phyloP scores from a whole-genome alignment of 495 filamentous ascomycete genomes.

The Penicillium bovifimosum region DNA sequence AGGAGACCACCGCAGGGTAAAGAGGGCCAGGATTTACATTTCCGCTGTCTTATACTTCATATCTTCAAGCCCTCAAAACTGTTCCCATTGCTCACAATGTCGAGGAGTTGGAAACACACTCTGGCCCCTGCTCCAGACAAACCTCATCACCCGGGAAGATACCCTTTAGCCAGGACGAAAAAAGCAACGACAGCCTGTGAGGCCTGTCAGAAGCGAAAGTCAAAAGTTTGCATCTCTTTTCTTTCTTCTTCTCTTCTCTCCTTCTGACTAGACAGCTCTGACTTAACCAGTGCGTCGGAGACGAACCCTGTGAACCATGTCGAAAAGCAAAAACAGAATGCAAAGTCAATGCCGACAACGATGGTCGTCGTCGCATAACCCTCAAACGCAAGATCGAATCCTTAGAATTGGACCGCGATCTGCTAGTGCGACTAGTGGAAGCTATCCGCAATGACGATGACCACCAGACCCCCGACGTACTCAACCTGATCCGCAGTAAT shows the following conservation, averaged over 20 bases:
- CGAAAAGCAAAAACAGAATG: conserved; percentile 13
- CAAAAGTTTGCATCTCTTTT: not conserved
- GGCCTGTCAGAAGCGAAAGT: conserved; percentile 7
- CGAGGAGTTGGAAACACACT: not conserved
- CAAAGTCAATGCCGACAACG: conserved; percentile 18
- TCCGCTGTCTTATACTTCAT: not conserved
- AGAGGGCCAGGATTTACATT: not conserved
- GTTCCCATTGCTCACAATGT: not conserved
- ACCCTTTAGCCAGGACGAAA: not conserved
- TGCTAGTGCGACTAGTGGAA: conserved; percentile 17
- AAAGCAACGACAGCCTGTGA: conserved; percentile 6
- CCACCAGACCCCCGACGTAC: conserved; percentile 6
- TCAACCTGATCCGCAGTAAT: conserved; percentile 20
- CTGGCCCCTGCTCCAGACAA: not conserved
- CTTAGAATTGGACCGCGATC: conserved; percentile 21
- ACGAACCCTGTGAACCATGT: conserved; percentile 12
- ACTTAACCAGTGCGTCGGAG: conserved; percentile 6
- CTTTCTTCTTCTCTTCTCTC: not conserved
- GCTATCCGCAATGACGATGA: conserved; percentile 15
- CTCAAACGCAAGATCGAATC: conserved; percentile 23
- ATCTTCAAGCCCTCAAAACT: not conserved
- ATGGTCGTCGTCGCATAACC: conserved; percentile 18
- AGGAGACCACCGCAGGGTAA: not conserved
- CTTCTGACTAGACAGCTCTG: not conserved
- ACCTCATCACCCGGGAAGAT: not conserved